A percentile compares a stretch with the other conserved stretches of the same genome.
These are phyloP conservation scores for Verticillium dahliae DNA, from an alignment of 2,329 filamentous ascomycete species.

Conservation along the genomic window DNA sequence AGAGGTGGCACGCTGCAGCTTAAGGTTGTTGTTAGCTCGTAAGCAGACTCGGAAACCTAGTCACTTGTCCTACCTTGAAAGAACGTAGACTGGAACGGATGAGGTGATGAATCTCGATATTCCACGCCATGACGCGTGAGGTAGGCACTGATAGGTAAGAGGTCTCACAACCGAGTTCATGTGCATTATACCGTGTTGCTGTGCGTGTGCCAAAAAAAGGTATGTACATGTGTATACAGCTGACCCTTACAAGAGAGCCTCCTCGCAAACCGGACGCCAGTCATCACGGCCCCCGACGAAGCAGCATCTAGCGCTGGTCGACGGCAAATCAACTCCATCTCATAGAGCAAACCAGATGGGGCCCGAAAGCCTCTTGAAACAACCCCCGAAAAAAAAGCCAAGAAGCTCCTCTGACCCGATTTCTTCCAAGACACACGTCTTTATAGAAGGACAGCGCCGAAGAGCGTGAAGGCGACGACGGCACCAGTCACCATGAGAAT, in stretches of 20 bases:
- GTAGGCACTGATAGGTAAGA: background rate
- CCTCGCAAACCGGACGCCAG: background rate
- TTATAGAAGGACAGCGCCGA: slow-evolving; percentile 34
- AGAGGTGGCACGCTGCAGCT: too few species aligned
- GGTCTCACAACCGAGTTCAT: background rate
- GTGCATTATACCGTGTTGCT: background rate
- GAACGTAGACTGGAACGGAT: too few species aligned
- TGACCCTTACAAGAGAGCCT: background rate
- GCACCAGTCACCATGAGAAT: slow-evolving; percentile 27
- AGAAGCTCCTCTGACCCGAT: background rate
- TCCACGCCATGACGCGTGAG: too few species aligned
- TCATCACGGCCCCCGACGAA: background rate
- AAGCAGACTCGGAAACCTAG: too few species aligned
- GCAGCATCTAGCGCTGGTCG: background rate
- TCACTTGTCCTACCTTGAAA: too few species aligned
- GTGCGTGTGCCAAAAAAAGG: background rate
- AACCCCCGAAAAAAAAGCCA: background rate
- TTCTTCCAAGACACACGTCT: background rate
- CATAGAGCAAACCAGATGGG: background rate
- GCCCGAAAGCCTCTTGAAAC: background rate
- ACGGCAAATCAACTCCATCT: background rate
- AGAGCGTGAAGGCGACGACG: slow-evolving; percentile 27
- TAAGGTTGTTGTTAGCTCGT: too few species aligned
- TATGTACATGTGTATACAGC: background rate
- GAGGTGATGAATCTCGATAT: background rate